Evolutionary conservation across 768 basidiomycete species (phyloP).

Genomic region (Mycena metata): DNA sequence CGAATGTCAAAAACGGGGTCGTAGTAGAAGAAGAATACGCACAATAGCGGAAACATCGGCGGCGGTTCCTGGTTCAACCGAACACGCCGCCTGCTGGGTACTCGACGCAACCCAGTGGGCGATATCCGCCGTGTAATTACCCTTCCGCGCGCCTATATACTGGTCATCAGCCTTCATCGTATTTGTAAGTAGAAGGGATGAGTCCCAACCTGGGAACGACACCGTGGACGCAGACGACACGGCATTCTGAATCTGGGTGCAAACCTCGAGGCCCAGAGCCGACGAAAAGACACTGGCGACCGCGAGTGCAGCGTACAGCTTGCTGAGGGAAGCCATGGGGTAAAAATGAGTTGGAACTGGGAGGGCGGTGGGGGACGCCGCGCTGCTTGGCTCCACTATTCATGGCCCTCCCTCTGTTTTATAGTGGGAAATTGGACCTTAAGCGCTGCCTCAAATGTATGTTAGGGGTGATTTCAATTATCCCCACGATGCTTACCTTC

Average conservation of each 20-base stretch:
- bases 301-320: not conserved
- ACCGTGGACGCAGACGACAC: constrained; percentile 63
- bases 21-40: constrained; percentile 30
- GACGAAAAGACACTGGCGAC: not conserved
- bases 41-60: constrained; percentile 67
- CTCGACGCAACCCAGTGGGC: constrained; percentile 68
- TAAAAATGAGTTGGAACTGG: not conserved
- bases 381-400: too few species aligned
- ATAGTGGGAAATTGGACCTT: too few species aligned
- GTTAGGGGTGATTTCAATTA: too few species aligned
- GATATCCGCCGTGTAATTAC: constrained; percentile 57
- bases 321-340: not conserved
- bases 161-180: not conserved
- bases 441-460: too few species aligned
- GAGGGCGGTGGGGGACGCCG: too few species aligned
- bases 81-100: constrained; percentile 60
- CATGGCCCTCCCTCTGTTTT: too few species aligned
- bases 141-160: constrained; percentile 29
- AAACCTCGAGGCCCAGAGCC: constrained; percentile 38
- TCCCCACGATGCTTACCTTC: too few species aligned
- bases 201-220: constrained; percentile 55
- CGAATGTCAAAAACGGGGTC: not conserved
- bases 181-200: not conserved
- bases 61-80: constrained; percentile 69
- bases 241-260: constrained; percentile 51